Evolutionary conservation across 306 rosid genomes (phyloP), one percentile per base, ranked within the genome.

Genomic region (Trifolium fragiferum): DNA sequence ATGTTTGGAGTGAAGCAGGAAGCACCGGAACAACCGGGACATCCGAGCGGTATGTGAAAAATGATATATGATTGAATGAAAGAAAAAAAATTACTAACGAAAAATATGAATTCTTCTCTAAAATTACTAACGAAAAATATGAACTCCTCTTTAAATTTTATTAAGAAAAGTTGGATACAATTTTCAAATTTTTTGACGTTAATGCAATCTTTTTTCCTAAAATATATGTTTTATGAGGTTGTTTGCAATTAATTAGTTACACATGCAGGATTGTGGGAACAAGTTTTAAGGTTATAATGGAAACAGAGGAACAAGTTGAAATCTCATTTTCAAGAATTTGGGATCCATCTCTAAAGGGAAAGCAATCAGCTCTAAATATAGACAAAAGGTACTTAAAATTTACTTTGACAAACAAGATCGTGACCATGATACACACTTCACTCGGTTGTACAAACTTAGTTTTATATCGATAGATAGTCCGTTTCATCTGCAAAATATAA

Each of bases 1-100:
- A 92, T 72, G 96, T 94, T 60, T 92, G 99, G 99, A 90, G 89
- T 80, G 84, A 89, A 79, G 84, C 90, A 5, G 93, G 99, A 59
- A 82, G 83, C 78, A 85, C 86, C 51, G 88, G 88, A 70, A 84
- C 88, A 54, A 75, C 81, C 0, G 99, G 99, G 25, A 85, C 61
- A 57, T 86, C 76, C 77, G 95, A 94, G 70, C 84, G 82, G 99
- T 90, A 88, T 64, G 89, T 61, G 4, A 49, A 30, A 27, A 27
- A 27, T 27, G 2, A 27, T 38, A 1, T 0, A 27, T 38, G 0
- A 23, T 38, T 38, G 14, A 53, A 53, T 53, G 4, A 43, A 12
- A 43, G 15, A 43, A 44, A 43, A 44, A 4, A 44, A 44, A 21
- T 55, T 20, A 4, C 2, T 3, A 5, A 18, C 9, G 20, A 16